These are phyloP conservation scores for Colletotrichum lupini DNA, from an alignment of 2,329 filamentous ascomycete species.

Conservation along the genomic window DNA sequence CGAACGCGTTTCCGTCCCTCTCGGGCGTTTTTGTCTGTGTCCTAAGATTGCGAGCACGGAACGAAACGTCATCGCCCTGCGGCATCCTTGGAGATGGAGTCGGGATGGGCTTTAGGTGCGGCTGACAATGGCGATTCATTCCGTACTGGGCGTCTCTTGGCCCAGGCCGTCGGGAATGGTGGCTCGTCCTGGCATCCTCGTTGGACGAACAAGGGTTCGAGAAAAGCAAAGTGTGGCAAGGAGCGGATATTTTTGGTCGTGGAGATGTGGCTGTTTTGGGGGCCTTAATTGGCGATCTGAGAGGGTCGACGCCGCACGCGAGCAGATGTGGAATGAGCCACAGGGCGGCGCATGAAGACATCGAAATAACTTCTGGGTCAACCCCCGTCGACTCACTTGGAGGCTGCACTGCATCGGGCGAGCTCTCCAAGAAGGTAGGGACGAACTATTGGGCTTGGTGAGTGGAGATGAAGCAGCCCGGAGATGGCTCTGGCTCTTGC, in stretches of 20 bases:
- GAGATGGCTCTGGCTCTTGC: conserved; percentile 6
- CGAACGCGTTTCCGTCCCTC: conserved; percentile 15
- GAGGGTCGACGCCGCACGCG: conserved; percentile 18
- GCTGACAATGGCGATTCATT: conserved; percentile 28
- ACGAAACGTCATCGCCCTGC: conserved; percentile 32
- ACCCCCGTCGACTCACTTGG: conserved; percentile 19
- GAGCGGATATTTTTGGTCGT: conserved; percentile 32
- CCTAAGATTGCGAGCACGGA: conserved; percentile 13
- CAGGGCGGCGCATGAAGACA: conserved; percentile 30
- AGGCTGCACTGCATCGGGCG: conserved; percentile 19
- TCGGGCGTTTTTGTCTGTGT: conserved; percentile 23
- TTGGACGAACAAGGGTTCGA: conserved; percentile 33
- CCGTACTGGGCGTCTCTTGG: conserved; percentile 25
- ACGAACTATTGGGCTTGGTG: conserved; percentile 34
- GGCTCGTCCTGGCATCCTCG: conserved; percentile 20
- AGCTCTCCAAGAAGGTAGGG: conserved; percentile 15
- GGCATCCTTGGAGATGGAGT: conserved; percentile 23
- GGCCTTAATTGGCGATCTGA: conserved; percentile 15
- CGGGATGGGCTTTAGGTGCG: conserved; percentile 31
- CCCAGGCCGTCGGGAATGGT: conserved; percentile 26
- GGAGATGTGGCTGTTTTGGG: conserved; percentile 31
- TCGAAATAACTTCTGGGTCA: conserved; percentile 33
- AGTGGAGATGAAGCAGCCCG: conserved; percentile 25
- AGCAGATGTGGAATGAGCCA: conserved; percentile 27
- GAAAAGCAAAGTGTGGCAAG: conserved; percentile 22